These are phyloP conservation scores for Punica granatum DNA, from an alignment of 345 rosid species.

Conservation along the genomic window DNA sequence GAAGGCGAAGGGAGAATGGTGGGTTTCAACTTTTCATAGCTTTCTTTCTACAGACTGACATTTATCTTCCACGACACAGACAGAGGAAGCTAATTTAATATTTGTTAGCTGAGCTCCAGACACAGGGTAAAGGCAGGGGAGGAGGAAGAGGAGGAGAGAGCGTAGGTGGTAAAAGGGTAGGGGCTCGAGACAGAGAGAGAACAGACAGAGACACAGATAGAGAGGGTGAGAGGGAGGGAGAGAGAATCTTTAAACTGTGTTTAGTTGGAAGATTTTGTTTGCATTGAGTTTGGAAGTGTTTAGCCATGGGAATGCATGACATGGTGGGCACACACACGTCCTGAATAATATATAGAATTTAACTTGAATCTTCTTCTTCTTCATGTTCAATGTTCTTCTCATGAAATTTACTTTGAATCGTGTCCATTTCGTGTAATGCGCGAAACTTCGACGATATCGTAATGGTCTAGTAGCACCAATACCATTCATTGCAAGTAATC, in stretches of 20 bases:
- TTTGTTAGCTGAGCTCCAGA: neutral
- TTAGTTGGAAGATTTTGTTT: conserved; percentile 2
- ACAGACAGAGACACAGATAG: neutral
- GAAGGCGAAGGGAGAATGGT: neutral
- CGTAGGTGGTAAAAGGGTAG: neutral
- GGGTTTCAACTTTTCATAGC: neutral
- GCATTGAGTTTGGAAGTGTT: conserved; percentile 4
- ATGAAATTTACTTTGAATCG: no score
- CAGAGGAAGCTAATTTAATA: neutral
- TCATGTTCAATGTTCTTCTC: no score
- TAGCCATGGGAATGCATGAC: neutral
- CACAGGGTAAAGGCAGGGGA: neutral
- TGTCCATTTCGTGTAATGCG: no score
- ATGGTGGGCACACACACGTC: conserved; percentile 4
- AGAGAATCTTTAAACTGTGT: conserved; percentile 1
- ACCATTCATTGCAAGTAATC: no score
- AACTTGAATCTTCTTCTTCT: no score
- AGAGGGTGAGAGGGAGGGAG: neutral
- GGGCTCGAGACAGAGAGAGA: neutral
- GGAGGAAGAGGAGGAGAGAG: neutral
- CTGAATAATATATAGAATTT: no score
- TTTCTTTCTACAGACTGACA: neutral
- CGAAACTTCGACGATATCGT: no score
- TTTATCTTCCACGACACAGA: neutral
- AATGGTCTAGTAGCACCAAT: no score